Conservation (phyloP, 140 eudicot genomes). For the Eryngium alpinum region DNA sequence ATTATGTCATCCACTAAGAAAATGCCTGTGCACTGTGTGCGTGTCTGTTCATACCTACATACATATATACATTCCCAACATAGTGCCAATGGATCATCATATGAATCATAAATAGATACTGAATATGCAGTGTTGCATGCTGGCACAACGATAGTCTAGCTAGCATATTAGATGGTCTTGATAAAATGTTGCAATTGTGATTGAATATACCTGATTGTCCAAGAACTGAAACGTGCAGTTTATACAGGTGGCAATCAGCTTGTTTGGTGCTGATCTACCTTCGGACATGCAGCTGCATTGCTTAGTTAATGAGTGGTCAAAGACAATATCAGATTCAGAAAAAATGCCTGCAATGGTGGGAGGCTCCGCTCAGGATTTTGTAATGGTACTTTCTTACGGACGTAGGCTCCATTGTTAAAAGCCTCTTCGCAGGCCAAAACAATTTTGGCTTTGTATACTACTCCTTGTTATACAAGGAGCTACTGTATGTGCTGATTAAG, state of each 20-base stretch:
- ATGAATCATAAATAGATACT: neutral
- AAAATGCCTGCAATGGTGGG: constrained; percentile 27
- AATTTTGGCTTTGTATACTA: too few species aligned
- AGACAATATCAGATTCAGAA: constrained; percentile 18
- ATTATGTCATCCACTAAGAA: neutral
- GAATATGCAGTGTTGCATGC: neutral
- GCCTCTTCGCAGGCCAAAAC: too few species aligned
- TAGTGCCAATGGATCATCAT: neutral
- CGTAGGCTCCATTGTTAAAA: neutral
- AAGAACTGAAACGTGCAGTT: too few species aligned
- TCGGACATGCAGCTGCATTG: constrained; percentile 19
- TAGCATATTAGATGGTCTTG: neutral
- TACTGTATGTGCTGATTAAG: too few species aligned
- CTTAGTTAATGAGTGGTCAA: constrained; percentile 31
- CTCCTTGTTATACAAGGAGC: too few species aligned
- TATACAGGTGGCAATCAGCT: constrained; percentile 36
- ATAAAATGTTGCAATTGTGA: too few species aligned
- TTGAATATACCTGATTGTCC: too few species aligned
- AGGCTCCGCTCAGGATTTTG: constrained; percentile 37
- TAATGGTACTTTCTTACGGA: constrained; percentile 31
- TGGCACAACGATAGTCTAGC: neutral
- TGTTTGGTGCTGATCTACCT: constrained; percentile 23
- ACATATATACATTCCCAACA: too few species aligned
- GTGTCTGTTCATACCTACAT: too few species aligned
- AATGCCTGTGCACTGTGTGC: neutral